Evolutionary conservation across 2,329 filamentous ascomycete genomes (phyloP).

Genomic region (Penicillium verrucosum): DNA sequence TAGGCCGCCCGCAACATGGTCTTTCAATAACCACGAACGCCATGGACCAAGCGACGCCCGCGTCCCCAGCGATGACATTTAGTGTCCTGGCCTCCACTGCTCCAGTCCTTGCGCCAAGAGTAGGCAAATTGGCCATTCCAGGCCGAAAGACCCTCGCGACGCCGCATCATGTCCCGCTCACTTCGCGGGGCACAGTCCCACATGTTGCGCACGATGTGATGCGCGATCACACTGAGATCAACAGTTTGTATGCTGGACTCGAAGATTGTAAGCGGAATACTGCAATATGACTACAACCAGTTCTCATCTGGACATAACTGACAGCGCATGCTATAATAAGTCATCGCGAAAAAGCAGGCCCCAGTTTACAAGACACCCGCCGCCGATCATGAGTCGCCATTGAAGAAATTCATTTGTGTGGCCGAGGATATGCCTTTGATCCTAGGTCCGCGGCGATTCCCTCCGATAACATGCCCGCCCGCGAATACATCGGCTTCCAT

Average conservation of each 20-base stretch:
- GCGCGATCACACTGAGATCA: slow-evolving; percentile 60
- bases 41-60: slow-evolving; percentile 30
- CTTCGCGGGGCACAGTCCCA: slow-evolving; percentile 79
- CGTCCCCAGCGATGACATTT: slow-evolving; percentile 37
- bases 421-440: slow-evolving; percentile 65
- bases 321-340: slow-evolving; percentile 45
- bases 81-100: slow-evolving; percentile 33
- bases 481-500: slow-evolving; percentile 69
- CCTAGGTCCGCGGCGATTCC: slow-evolving; percentile 72
- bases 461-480: slow-evolving; percentile 66
- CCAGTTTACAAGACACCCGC: slow-evolving; percentile 50
- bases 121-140: slow-evolving; percentile 64
- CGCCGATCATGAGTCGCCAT: slow-evolving; percentile 49
- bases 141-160: slow-evolving; percentile 69
- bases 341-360: slow-evolving; percentile 57
- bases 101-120: slow-evolving; percentile 52
- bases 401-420: slow-evolving; percentile 75
- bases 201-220: slow-evolving; percentile 87
- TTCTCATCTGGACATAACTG: slow-evolving; percentile 18
- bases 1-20: slow-evolving; percentile 7
- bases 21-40: slow-evolving; percentile 15
- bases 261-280: slow-evolving; percentile 75
- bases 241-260: slow-evolving; percentile 73
- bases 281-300: not conserved
- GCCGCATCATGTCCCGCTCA: slow-evolving; percentile 74